Percentiles rank a stretch among this genome's conserved stretches.
phyloP scores from a whole-genome alignment of 2,329 filamentous ascomycete genomes.

The Verticillium longisporum region DNA sequence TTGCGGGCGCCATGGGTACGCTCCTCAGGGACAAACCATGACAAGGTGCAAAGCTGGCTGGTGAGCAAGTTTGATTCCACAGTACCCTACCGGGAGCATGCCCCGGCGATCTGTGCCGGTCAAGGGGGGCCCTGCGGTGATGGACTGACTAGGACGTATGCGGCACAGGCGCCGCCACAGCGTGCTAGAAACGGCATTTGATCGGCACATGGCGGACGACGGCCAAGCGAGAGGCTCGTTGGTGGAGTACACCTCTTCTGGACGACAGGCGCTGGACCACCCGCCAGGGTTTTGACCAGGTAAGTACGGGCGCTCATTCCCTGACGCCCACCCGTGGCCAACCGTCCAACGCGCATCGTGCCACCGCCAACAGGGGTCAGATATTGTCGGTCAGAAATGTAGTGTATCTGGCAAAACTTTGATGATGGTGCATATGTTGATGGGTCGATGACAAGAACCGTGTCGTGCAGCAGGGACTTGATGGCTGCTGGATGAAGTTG shows the following conservation, averaged over 20 bases:
- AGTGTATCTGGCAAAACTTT: too few species aligned
- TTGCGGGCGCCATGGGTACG: too few species aligned
- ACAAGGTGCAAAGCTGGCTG: not conserved
- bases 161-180: not conserved
- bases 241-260: not conserved
- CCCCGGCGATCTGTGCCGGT: not conserved
- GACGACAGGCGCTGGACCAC: not conserved
- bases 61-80: not conserved
- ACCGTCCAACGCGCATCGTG: too few species aligned
- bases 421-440: too few species aligned
- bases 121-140: not conserved
- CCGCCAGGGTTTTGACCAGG: too few species aligned
- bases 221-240: too few species aligned
- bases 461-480: not conserved
- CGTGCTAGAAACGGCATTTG: not conserved
- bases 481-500: not conserved
- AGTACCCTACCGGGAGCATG: not conserved
- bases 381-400: too few species aligned
- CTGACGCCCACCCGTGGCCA: too few species aligned
- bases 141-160: not conserved
- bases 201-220: not conserved
- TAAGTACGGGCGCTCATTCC: too few species aligned
- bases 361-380: too few species aligned
- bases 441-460: too few species aligned
- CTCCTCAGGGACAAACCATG: too few species aligned